Percentiles rank a stretch among this genome's conserved stretches.
Evolutionary conservation across 1,284 basidiomycete species (phyloP).

Genomic region (Vanrija humicola): DNA sequence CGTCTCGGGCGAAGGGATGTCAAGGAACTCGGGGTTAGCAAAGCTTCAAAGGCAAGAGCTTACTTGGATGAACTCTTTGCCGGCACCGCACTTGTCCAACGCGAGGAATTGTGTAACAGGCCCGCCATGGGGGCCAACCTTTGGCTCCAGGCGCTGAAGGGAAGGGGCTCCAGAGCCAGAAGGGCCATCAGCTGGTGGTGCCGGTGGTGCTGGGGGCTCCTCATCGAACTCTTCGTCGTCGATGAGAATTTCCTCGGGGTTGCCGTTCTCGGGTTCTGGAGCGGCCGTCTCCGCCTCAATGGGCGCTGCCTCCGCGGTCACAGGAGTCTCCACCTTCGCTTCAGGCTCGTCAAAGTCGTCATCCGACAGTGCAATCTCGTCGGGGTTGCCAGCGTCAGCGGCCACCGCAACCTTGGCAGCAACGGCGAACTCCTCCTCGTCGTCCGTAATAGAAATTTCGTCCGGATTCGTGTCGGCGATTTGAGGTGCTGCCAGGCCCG

Average conservation of each 20-base stretch:
- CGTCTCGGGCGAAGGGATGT: constrained; percentile 53
- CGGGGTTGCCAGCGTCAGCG: constrained; percentile 54
- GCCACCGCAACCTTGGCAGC: constrained; percentile 5
- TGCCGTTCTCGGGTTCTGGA: neutral
- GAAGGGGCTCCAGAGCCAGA: neutral
- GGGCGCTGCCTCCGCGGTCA: constrained; percentile 12
- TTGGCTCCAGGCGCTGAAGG: neutral
- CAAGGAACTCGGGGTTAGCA: constrained; percentile 59
- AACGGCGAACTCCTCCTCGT: constrained; percentile 49
- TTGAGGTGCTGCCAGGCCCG: neutral
- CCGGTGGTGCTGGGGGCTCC: neutral
- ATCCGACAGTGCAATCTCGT: constrained; percentile 66
- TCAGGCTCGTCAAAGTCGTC: constrained; percentile 49
- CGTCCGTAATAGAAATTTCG: constrained; percentile 61
- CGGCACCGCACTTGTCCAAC: constrained; percentile 84
- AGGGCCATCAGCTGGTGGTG: neutral
- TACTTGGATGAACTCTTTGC: constrained; percentile 81
- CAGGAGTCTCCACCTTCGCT: neutral
- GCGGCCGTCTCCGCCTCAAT: neutral
- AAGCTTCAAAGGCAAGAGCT: neutral
- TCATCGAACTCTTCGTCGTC: constrained; percentile 24
- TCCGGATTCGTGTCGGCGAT: constrained; percentile 55
- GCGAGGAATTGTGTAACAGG: constrained; percentile 63
- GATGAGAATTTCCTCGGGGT: constrained; percentile 28
- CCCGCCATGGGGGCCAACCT: too few species aligned